Percentiles rank a stretch among this genome's conserved stretches.
Evolutionary conservation across 768 basidiomycete genomes (phyloP).

Genomic region (Russula earlei): DNA sequence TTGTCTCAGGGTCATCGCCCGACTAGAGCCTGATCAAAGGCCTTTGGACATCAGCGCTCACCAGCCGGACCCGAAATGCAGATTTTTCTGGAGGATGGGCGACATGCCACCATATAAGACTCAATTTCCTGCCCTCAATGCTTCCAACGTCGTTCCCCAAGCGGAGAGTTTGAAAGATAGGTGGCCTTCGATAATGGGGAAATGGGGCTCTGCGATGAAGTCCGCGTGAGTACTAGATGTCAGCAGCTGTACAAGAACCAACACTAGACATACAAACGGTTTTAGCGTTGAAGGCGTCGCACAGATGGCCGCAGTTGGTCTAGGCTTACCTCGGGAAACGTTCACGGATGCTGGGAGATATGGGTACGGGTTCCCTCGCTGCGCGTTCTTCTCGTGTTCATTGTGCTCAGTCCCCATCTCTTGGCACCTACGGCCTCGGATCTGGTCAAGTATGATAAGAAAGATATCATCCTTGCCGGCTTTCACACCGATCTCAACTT

Average conservation of each 20-base stretch:
- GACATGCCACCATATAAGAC: constrained; percentile 68
- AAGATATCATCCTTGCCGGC: constrained; percentile 83
- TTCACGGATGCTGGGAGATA: constrained; percentile 78
- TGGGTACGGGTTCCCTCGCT: constrained; percentile 42
- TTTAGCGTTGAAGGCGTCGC: constrained; percentile 75
- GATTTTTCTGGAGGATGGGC: constrained; percentile 87
- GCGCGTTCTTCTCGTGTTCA: background rate
- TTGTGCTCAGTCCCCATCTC: constrained; percentile 55
- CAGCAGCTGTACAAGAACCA: background rate
- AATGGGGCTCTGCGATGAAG: constrained; percentile 87
- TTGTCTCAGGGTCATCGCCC: constrained; percentile 71
- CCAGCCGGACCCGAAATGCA: constrained; percentile 86
- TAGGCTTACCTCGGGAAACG: constrained; percentile 59
- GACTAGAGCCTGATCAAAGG: constrained; percentile 66
- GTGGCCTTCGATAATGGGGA: constrained; percentile 71
- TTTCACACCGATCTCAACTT: constrained; percentile 95
- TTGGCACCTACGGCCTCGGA: constrained; percentile 94
- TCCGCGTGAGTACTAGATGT: constrained; percentile 48
- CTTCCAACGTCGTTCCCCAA: constrained; percentile 73
- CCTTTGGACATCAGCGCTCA: constrained; percentile 78
- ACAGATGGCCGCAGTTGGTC: constrained; percentile 78
- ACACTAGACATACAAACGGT: constrained; percentile 7
- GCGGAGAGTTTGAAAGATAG: constrained; percentile 43
- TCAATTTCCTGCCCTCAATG: constrained; percentile 65
- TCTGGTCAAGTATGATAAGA: constrained; percentile 64